Base-by-base conservation (phyloP, 441 rosid genomes). In the Croton setiger region DNA sequence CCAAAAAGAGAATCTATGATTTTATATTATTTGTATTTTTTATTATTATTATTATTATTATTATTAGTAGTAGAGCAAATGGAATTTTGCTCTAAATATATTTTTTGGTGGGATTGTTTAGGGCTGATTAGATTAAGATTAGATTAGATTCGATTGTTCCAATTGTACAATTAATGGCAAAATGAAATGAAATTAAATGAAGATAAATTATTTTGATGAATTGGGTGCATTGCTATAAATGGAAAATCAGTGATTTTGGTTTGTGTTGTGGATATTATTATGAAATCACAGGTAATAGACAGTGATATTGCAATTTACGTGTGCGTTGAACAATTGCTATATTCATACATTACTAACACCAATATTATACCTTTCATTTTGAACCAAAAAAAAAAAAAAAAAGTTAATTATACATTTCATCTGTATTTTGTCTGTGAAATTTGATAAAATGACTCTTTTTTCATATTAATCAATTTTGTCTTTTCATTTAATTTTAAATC, bases 141-240 rank as follows among this genome's bases (percentile, higher is more conserved):
- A 27, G 2, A 33, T 59, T 52, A 64, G 60, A 57, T 56, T 52
- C n/a, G 52, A 36, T 51, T 9, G 21, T 27, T 31, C 47, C 37
- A 45, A 68, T 43, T 71, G 77, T 70, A 62, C 70, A 70, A 72
- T 70, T 68, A 58, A 63, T 65, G 12, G 17, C 45, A 61, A n/a
- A 54, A 44, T 35, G n/a, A n/a, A n/a, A n/a, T 49, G 9, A 44
- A 39, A 5, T 11, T 3, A 35, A 4, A 7, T 27, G 4, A n/a
- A 35, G 18, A 37, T 35, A 39, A n/a, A n/a, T n/a, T 39, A 7
- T 39, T 39, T 51, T 51, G 55, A 21, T 18, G 18, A 14, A 57
- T 45, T 57, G 7, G 18, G 12, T 15, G 45, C 6, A n/a, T 35
- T 35, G 0, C 45, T 35, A 47, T 52, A 18, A 11, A 62, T n/a